These are phyloP conservation scores for Ceratobasidium sp. DNA, from an alignment of 1,284 basidiomycete genomes.

Conservation along the genomic window DNA sequence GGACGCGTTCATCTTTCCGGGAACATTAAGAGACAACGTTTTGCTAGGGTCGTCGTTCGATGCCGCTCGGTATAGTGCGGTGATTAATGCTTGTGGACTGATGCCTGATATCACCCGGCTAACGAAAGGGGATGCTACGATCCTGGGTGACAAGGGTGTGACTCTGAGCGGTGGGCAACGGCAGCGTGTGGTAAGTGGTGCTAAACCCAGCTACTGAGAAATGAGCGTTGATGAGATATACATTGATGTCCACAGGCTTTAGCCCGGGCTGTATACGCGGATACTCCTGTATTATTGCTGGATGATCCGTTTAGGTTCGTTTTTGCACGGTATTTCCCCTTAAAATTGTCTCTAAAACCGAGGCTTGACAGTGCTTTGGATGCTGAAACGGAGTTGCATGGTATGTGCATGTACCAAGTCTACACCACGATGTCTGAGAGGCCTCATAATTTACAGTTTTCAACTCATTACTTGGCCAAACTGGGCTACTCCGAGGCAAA, in stretches of 20 bases:
- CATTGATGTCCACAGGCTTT: constrained; percentile 31
- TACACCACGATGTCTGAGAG: neutral
- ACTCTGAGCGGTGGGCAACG: constrained; percentile 54
- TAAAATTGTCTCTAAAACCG: neutral
- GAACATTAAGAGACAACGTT: constrained; percentile 53
- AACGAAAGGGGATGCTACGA: constrained; percentile 47
- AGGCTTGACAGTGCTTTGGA: constrained; percentile 27
- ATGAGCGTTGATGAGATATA: neutral
- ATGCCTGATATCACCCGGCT: constrained; percentile 44
- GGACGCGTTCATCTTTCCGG: constrained; percentile 54
- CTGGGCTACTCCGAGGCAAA: constrained; percentile 35
- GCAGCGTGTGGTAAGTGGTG: constrained; percentile 52
- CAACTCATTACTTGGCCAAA: constrained; percentile 44
- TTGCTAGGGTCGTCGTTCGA: constrained; percentile 48
- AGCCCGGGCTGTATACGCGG: constrained; percentile 48
- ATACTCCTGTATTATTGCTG: constrained; percentile 42
- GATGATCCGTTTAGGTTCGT: constrained; percentile 48
- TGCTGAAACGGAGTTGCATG: constrained; percentile 29
- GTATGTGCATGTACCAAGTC: neutral
- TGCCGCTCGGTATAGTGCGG: constrained; percentile 51
- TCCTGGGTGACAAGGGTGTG: constrained; percentile 51
- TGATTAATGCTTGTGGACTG: constrained; percentile 52
- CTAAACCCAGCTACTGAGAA: neutral
- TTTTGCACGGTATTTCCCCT: neutral
- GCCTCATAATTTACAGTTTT: constrained; percentile 30